Evolutionary conservation across 805 yeast genomes (phyloP), one percentile per base, ranked within the genome.

Genomic region (Hanseniaspora clermontiae): DNA sequence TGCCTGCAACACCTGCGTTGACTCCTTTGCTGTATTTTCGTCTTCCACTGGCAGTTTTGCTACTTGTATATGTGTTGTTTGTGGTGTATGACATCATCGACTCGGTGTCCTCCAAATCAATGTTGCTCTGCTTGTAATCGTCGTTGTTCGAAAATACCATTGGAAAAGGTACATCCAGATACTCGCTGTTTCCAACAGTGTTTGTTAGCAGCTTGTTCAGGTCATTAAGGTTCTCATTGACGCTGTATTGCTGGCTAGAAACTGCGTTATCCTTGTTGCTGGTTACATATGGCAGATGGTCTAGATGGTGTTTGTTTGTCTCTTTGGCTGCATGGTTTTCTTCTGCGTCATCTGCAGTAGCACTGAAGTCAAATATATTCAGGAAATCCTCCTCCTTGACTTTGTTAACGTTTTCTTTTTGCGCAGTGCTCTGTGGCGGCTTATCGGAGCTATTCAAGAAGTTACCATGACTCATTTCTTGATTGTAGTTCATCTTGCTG

Each of bases 161-260:
- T 17, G 57, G 57, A 5, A 53, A 39, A 1, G 50, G 51, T 37
- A 46, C 39, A 39, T 53, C 57, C 46, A 53, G 24, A 37, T 53
- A 53, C 27, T 53, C 57, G 12, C 57, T 53, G 47, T 53, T 53
- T 32, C 57, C 57, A 19, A 53, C 57, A 9, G 51, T 53, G 47
- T 53, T 53, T 12, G 51, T 12, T 0, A 53, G 38, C 11, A 53
- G 51, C 24, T 53, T 46, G 36, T 46, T 53, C 20, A 53, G 19
- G 39, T 53, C 57, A 46, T 53, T 53, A 12, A 53, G 19, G 17
- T 53, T 46, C 8, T 53, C 51, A 36, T 32, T 45, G 14, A 38
- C 29, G 29, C 7, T 39, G 47, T 49, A 32, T 3, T 17, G 7
- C 19, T 49, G 46, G 12, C 15, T 19, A 3, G 39, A 49, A 7